These are phyloP conservation scores for Ogataea neopini DNA, from an alignment of 805 yeast species.

Conservation along the genomic window DNA sequence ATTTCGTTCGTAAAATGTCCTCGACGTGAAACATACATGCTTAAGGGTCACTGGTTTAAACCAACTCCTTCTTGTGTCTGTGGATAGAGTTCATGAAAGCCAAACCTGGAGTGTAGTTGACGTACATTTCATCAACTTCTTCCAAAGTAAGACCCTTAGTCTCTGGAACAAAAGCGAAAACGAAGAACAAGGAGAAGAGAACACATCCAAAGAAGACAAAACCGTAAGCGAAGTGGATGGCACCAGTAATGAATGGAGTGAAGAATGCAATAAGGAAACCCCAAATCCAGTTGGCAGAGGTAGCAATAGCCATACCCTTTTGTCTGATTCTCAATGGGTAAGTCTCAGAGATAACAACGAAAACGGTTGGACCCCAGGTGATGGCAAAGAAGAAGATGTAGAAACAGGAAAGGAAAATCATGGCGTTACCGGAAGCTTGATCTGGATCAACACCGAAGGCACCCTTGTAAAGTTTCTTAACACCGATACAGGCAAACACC, in stretches of 20 bases:
- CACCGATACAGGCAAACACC: constrained; percentile 62
- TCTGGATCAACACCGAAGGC: constrained; percentile 42
- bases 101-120: constrained; percentile 36
- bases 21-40: neutral
- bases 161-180: constrained; percentile 53
- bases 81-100: constrained; percentile 25
- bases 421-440: constrained; percentile 56
- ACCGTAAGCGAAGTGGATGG: constrained; percentile 58
- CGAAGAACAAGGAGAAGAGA: constrained; percentile 53
- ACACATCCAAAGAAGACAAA: constrained; percentile 58
- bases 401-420: constrained; percentile 66
- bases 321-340: constrained; percentile 67
- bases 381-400: constrained; percentile 68
- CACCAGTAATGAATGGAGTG: constrained; percentile 55
- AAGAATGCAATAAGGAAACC: constrained; percentile 58
- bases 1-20: constrained; percentile 2
- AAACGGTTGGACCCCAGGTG: constrained; percentile 76
- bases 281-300: constrained; percentile 67
- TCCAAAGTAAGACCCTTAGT: constrained; percentile 58
- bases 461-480: constrained; percentile 44
- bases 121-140: constrained; percentile 56
- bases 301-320: constrained; percentile 63
- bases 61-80: constrained; percentile 17
- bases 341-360: constrained; percentile 64
- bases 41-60: neutral